Conservation (phyloP, 2,329 filamentous ascomycete genomes). For the Aureobasidium subglaciale region DNA sequence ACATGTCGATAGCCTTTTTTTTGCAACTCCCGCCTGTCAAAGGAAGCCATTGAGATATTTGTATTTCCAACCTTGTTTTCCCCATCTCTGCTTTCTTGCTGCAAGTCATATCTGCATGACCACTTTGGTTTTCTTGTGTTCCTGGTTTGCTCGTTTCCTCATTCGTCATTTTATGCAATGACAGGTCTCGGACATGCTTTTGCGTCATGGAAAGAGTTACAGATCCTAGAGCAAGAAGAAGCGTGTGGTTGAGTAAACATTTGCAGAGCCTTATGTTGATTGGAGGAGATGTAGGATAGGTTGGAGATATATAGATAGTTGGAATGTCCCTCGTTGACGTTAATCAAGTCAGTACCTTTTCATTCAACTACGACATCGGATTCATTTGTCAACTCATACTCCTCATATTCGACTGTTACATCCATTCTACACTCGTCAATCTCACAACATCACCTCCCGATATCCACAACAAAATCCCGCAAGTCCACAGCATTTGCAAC, state of each 20-base stretch:
- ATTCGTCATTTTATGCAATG: slow-evolving; percentile 1
- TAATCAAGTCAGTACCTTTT: neutral
- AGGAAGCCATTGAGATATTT: neutral
- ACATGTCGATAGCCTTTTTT: neutral
- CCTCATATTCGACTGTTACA: neutral
- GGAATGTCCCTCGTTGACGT: neutral
- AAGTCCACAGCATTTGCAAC: neutral
- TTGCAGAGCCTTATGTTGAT: neutral
- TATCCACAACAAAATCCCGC: neutral
- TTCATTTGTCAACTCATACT: neutral
- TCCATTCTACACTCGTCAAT: neutral
- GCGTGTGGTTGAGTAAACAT: neutral
- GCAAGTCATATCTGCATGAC: slow-evolving; percentile 7
- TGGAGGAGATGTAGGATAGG: neutral
- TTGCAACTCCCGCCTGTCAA: neutral
- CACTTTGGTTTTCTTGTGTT: neutral
- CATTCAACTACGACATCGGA: neutral
- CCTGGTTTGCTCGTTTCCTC: neutral
- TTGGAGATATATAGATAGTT: neutral
- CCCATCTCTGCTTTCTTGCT: neutral
- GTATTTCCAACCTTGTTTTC: neutral
- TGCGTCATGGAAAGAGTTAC: neutral
- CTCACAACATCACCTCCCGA: neutral
- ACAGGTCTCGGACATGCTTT: slow-evolving; percentile 2
- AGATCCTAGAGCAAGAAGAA: slow-evolving; percentile 7